phyloP scores from a whole-genome alignment of 1,284 basidiomycete species.

The Puccinia polysora region DNA sequence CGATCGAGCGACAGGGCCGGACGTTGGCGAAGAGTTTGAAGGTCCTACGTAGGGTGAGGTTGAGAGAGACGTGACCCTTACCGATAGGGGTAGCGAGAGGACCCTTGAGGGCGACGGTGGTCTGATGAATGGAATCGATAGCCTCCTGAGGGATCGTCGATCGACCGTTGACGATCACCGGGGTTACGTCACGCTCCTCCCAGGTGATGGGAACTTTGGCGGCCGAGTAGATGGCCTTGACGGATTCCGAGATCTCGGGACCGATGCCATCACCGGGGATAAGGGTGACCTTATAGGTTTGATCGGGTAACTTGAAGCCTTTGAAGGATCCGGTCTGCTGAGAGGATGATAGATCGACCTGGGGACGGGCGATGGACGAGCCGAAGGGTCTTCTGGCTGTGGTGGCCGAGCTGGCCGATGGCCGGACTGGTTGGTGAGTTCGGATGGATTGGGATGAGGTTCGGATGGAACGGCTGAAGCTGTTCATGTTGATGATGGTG shows the following conservation, averaged over 20 bases:
- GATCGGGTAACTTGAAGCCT: constrained; percentile 23
- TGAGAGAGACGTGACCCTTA: constrained; percentile 97
- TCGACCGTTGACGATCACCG: constrained; percentile 88
- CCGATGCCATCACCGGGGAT: constrained; percentile 96
- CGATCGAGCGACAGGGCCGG: constrained; percentile 88
- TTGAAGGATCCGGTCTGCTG: not conserved
- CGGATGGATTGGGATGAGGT: not conserved
- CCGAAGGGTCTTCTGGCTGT: not conserved
- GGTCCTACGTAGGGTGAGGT: constrained; percentile 90
- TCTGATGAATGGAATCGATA: constrained; percentile 87
- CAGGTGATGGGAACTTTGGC: constrained; percentile 96
- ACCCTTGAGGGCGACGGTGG: constrained; percentile 96
- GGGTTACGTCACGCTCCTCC: constrained; percentile 97
- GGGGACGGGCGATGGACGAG: not conserved
- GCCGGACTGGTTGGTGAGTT: not conserved
- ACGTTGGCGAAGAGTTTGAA: constrained; percentile 99
- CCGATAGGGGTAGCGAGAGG: constrained; percentile 65
- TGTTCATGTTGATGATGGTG: constrained; percentile 7
- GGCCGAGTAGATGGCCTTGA: constrained; percentile 86
- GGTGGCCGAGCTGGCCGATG: not conserved
- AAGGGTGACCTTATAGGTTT: constrained; percentile 84
- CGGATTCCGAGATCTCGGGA: constrained; percentile 92
- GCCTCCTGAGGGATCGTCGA: constrained; percentile 91
- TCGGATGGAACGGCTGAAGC: not conserved
- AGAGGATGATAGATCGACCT: not conserved